Base-by-base conservation (phyloP, 345 rosid genomes). In the Turritis glabra region DNA sequence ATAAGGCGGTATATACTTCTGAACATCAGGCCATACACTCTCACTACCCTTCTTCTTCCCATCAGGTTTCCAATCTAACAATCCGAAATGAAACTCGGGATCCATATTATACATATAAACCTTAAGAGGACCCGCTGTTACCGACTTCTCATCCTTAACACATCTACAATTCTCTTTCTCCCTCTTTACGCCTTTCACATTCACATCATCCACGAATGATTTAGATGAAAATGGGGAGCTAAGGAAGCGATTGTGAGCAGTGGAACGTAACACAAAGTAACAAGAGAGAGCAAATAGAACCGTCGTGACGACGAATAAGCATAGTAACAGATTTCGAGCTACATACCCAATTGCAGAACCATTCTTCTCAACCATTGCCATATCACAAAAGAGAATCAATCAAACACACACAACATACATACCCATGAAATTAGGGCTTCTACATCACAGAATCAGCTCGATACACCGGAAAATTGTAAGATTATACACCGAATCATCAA, bases 21-120 rank as follows among this genome's bases (percentile, higher is more conserved):
- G 84, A 59, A 92, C 52, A 75, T 96, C 91, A 61, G 99, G 99
- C 99, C 99, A 96, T 40, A 90, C 85, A 63, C 77, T 74, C 13
- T 38, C 51, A 56, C 10, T 32, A 15, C 15, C 61, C 7, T 55
- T 26, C 40, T 22, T 48, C 7, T 32, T 58, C 15, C 83, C 84
- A 21, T 77, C 50, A 4, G 88, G 77, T 72, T 88, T 90, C 97
- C 98, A 96, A 44, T 76, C 88, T 70, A 96, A 80, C 48, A 95
- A 84, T 30, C 81, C 96, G 19, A 95, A 95, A 86, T 95, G 99
- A 70, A 95, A 95, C 79, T 92, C 97, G 0, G 98, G 84, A 41
- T 88, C 87, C 77, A 96, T 82, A 83, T 96, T 86, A 75, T 96
- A 96, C 99, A 96, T 87, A 78, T 80, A 96, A 69, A 96, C 89